phyloP scores from a whole-genome alignment of 139 green algal species.

The Edaphochlamys debaryana region DNA sequence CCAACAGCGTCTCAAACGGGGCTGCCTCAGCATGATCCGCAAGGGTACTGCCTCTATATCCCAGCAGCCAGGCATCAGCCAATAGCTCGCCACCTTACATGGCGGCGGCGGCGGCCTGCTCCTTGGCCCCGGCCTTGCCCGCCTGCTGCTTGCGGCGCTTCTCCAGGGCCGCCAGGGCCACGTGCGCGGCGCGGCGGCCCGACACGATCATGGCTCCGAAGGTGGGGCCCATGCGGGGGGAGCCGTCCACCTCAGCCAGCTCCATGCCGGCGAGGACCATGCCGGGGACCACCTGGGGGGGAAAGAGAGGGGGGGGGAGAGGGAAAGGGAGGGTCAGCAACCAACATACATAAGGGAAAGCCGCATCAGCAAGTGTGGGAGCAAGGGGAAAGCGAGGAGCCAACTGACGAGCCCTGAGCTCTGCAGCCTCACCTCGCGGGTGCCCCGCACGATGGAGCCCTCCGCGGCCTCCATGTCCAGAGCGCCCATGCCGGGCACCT shows the following conservation, averaged over 20 bases:
- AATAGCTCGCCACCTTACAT: too few relatives aligned
- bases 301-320: background rate
- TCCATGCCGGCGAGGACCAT: slow-evolving; percentile 98
- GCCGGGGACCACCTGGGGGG: slow-evolving; percentile 83
- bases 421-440: slow-evolving; percentile 29
- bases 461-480: slow-evolving; percentile 98
- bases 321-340: background rate
- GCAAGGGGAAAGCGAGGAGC: too few relatives aligned
- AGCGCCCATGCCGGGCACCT: slow-evolving; percentile 90
- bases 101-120: background rate
- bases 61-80: too few relatives aligned
- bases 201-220: slow-evolving; percentile 97
- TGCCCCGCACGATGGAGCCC: slow-evolving; percentile 88
- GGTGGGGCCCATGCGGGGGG: slow-evolving; percentile 94
- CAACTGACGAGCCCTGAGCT: too few relatives aligned
- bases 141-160: slow-evolving; percentile 46
- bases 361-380: too few relatives aligned
- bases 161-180: slow-evolving; percentile 86
- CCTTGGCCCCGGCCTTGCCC: slow-evolving; percentile 15
- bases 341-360: background rate
- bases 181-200: slow-evolving; percentile 91
- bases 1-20: too few relatives aligned
- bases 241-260: slow-evolving; percentile 82
- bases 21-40: too few relatives aligned
- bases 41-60: too few relatives aligned